These are phyloP conservation scores for Arthonia radiata DNA, from an alignment of 495 filamentous ascomycete species.

Conservation along the genomic window DNA sequence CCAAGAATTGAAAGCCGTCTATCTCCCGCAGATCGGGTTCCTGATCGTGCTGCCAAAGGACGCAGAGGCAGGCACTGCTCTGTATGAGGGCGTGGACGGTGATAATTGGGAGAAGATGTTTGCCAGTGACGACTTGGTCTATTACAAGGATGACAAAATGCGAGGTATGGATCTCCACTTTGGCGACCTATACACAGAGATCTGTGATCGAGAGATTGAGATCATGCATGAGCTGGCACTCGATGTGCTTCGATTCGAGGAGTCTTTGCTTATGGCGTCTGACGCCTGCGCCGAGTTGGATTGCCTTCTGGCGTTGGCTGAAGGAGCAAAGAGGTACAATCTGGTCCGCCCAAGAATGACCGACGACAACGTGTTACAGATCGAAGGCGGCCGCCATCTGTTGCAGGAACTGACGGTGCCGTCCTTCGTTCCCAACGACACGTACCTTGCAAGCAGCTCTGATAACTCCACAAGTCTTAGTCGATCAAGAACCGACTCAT, in stretches of 20 bases:
- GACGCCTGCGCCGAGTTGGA: conserved; percentile 73
- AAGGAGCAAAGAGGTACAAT: conserved; percentile 52
- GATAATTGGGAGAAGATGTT: conserved; percentile 61
- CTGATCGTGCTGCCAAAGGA: conserved; percentile 52
- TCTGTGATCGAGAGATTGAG: conserved; percentile 74
- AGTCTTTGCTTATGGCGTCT: conserved; percentile 37
- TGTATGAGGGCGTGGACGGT: conserved; percentile 35
- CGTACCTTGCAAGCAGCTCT: conserved; percentile 17
- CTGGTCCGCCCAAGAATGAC: conserved; percentile 48
- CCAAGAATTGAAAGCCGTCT: conserved; percentile 50
- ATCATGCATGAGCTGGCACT: conserved; percentile 60
- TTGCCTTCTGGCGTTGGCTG: conserved; percentile 54
- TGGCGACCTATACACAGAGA: conserved; percentile 64
- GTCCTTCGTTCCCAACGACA: conserved; percentile 70
- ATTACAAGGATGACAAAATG: conserved; percentile 80
- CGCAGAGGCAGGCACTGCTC: conserved; percentile 28
- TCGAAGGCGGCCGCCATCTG: conserved; percentile 65
- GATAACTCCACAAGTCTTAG: conserved; percentile 15
- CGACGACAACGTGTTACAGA: conserved; percentile 43
- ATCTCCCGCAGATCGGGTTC: conserved; percentile 81
- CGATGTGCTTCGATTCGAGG: conserved; percentile 43
- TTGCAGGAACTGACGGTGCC: conserved; percentile 74
- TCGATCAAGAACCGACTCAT: conserved; percentile 21
- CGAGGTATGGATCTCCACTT: conserved; percentile 54
- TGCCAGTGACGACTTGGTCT: conserved; percentile 40